Percentiles rank a stretch among this genome's conserved stretches.
Conservation (phyloP, 805 yeast species). For the Candida insectalens region DNA sequence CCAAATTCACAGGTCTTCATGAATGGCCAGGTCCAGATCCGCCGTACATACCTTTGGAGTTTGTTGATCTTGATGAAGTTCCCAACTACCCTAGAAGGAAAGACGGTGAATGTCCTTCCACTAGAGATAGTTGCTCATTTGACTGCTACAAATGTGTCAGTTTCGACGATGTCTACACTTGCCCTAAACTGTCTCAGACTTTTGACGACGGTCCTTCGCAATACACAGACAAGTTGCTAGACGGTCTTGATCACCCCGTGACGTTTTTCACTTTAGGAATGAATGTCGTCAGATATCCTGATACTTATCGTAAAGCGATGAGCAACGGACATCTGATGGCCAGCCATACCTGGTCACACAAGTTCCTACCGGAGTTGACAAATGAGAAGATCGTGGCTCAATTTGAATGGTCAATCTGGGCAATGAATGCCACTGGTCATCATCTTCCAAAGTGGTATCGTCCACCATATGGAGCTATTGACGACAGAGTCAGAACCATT, state of each 20-base stretch:
- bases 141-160: slow-evolving; percentile 77
- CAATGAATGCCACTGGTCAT: slow-evolving; percentile 88
- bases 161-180: slow-evolving; percentile 67
- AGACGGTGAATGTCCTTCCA: slow-evolving; percentile 50
- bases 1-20: slow-evolving; percentile 58
- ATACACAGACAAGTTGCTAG: slow-evolving; percentile 51
- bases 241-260: slow-evolving; percentile 39
- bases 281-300: slow-evolving; percentile 70
- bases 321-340: slow-evolving; percentile 70
- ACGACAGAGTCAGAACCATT: slow-evolving; percentile 73
- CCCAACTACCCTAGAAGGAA: slow-evolving; percentile 40
- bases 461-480: slow-evolving; percentile 95
- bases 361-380: slow-evolving; percentile 64
- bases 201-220: slow-evolving; percentile 94
- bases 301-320: slow-evolving; percentile 48
- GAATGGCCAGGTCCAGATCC: slow-evolving; percentile 86
- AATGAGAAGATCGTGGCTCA: slow-evolving; percentile 85
- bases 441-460: slow-evolving; percentile 89
- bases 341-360: slow-evolving; percentile 90
- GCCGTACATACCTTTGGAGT: slow-evolving; percentile 77
- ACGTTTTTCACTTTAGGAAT: slow-evolving; percentile 85
- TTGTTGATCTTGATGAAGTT: slow-evolving; percentile 45
- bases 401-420: slow-evolving; percentile 94
- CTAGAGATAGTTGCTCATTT: slow-evolving; percentile 60
- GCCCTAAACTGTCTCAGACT: slow-evolving; percentile 70